phyloP scores from a whole-genome alignment of 2,329 filamentous ascomycete genomes.

The Venturia oleaginea region DNA sequence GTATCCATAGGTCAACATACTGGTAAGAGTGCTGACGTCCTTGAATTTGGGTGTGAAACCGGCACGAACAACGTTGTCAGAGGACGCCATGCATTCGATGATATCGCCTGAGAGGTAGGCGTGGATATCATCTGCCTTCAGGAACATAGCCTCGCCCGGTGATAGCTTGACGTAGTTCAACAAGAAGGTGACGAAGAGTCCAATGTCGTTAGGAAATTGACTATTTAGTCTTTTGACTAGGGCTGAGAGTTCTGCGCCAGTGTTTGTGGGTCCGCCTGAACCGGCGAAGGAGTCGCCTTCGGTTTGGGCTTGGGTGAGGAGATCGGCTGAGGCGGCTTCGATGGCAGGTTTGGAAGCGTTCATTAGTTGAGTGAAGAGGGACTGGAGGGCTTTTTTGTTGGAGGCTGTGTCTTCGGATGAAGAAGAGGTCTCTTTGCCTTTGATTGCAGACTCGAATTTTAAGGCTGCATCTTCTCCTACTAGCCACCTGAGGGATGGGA shows the following conservation, averaged over 20 bases:
- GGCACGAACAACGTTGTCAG: conserved; percentile 96
- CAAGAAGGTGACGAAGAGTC: conserved; percentile 93
- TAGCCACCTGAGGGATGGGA: conserved; percentile 43
- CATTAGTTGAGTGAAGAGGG: conserved; percentile 73
- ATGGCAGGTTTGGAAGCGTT: conserved; percentile 59
- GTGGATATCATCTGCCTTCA: conserved; percentile 94
- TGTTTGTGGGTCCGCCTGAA: conserved; percentile 58
- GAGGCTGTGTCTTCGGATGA: conserved; percentile 36
- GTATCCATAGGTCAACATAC: conserved; percentile 91
- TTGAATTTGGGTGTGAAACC: conserved; percentile 99
- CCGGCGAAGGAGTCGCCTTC: conserved; percentile 67
- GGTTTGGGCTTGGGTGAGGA: conserved; percentile 61
- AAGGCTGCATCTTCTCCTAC: conserved; percentile 39
- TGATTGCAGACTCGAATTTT: conserved; percentile 37
- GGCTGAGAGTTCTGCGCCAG: conserved; percentile 62
- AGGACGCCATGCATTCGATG: conserved; percentile 97
- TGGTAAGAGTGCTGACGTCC: conserved; percentile 78
- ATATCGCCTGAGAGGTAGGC: conserved; percentile 91
- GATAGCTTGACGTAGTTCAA: conserved; percentile 86
- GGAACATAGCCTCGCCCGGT: conserved; percentile 88
- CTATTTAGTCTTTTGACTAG: conserved; percentile 68
- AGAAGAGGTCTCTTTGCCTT: conserved; percentile 42
- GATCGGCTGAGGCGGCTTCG: conserved; percentile 53
- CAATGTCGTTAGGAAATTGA: conserved; percentile 84
- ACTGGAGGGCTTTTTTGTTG: conserved; percentile 72